Conservation (phyloP, 2,329 filamentous ascomycete genomes). For the Verticillium nonalfalfae region DNA sequence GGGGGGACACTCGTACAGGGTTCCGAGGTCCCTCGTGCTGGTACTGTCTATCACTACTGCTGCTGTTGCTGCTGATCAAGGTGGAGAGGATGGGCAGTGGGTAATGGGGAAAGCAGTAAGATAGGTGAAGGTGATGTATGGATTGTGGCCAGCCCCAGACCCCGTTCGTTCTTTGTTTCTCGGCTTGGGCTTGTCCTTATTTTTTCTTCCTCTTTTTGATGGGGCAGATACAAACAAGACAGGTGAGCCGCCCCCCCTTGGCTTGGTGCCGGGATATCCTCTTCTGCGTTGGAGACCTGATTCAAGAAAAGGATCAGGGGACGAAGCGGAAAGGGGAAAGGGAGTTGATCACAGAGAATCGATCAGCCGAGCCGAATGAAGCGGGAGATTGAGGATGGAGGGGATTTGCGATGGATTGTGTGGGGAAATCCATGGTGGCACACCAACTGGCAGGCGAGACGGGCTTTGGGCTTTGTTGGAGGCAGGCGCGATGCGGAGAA, state of each 20-base stretch:
- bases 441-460: not conserved
- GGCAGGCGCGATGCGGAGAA: conserved; percentile 6
- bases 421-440: conserved; percentile 4
- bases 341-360: not conserved
- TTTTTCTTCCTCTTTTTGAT: too few species aligned
- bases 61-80: too few species aligned
- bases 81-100: not conserved
- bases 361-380: not conserved
- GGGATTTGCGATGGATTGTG: conserved; percentile 5
- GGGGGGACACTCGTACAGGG: not conserved
- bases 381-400: not conserved
- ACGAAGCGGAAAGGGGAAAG: not conserved
- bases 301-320: not conserved
- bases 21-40: not conserved
- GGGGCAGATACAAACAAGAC: too few species aligned
- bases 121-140: too few species aligned
- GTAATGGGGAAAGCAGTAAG: not conserved
- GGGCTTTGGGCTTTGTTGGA: not conserved
- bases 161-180: not conserved
- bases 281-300: not conserved
- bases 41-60: too few species aligned
- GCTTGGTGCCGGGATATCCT: too few species aligned
- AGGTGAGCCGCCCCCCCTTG: too few species aligned
- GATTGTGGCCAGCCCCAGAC: not conserved
- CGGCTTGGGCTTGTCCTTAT: not conserved